Evolutionary conservation across 345 rosid genomes (phyloP).

Genomic region (Pistacia integerrima): DNA sequence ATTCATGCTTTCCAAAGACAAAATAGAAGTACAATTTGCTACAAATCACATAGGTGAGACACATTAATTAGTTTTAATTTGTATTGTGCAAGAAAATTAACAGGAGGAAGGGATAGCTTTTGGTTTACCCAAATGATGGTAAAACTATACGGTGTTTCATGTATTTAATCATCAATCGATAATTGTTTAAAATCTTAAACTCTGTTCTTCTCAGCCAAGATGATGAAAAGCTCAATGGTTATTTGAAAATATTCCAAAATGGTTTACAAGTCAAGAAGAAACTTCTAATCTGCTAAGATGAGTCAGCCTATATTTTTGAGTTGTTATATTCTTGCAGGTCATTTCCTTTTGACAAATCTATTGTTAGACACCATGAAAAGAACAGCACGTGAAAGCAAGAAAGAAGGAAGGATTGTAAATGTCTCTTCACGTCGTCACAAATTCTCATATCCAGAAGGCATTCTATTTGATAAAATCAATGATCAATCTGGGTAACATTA

Average conservation of each 20-base stretch:
- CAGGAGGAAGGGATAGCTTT: no score
- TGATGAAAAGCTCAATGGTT: background rate
- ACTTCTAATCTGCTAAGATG: background rate
- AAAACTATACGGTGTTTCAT: background rate
- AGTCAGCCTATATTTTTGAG: background rate
- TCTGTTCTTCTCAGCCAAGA: background rate
- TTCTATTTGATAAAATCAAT: conserved; percentile 46
- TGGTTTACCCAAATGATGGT: background rate
- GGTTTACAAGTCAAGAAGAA: background rate
- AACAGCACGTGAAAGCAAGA: conserved; percentile 37
- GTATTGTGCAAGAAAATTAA: background rate
- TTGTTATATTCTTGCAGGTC: conserved; percentile 37
- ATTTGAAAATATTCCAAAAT: background rate
- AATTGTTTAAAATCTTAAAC: background rate
- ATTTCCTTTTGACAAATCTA: conserved; percentile 54
- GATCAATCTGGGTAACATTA: conserved; percentile 37
- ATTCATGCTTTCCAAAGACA: conserved; percentile 33
- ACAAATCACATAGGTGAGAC: conserved; percentile 33
- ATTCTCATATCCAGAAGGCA: conserved; percentile 43
- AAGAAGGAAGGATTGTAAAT: conserved; percentile 54
- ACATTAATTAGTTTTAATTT: background rate
- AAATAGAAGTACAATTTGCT: conserved; percentile 34
- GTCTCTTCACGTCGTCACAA: conserved; percentile 43
- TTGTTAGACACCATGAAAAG: conserved; percentile 48
- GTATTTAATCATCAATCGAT: background rate